Evolutionary conservation across 2,329 filamentous ascomycete genomes (phyloP), one percentile per base, ranked within the genome.

Genomic region (Claviceps sp.): DNA sequence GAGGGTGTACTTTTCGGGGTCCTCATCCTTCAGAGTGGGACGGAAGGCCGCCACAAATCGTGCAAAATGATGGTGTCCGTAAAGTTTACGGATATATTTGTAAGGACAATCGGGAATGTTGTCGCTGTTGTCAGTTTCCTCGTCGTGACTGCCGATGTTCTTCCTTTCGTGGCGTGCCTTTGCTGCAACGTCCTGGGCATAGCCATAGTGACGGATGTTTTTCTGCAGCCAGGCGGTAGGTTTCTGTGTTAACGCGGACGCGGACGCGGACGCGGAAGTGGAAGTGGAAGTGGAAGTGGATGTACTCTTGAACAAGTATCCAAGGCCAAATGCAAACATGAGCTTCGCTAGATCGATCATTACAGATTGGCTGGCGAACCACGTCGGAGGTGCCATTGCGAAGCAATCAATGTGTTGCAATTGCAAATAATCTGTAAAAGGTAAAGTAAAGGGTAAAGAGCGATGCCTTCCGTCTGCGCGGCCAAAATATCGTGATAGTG

Each of bases 11-110:
- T 56, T 54, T 22, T 26, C 47, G 2, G 54, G 49, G 22, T 54
- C 45, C 9, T 54, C 39, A 6, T 13, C 9, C 20, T 47, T 38
- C 47, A 56, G 26, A 11, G 20, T 38, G 2, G 54, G 54, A 3
- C 38, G 38, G 4, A 56, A 52, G n/a, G 45, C 46, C 8, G 42
- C 51, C 45, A 54, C 47, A 47, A 56, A 52, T 23, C 47, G 47
- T 4, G 43, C 45, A 38, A 56, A 56, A 29, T 56, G 53, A 26
- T 56, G 51, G 13, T 43, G 50, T 9, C 54, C 53, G 23, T 56
- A 56, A 17, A 56, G 50, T 2, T n/a, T 14, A 37, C 54, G 38
- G n/a, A 56, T 47, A 13, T 56, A 56, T 23, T 54, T 50, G 47
- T 54, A 56, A 1, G 54, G 54, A 45, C 54, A 56, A 7, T 48